Base-by-base conservation (phyloP, 768 basidiomycete genomes). In the Neoboletus brunneissimus region DNA sequence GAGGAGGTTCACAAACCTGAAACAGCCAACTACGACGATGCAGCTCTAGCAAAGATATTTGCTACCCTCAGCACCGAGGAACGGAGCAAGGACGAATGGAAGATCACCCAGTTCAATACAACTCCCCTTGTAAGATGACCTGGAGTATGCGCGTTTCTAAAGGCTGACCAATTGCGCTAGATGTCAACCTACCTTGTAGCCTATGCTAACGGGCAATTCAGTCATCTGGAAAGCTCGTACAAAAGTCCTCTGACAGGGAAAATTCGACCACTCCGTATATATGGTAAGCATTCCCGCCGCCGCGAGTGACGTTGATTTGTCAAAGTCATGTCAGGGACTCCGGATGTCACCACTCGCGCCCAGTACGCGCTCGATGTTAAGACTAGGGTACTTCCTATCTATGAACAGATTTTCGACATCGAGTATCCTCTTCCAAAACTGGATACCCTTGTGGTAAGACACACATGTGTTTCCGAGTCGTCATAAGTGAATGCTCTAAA, bases 371-470 rank as follows among this genome's bases (percentile, higher is more conserved):
- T 98, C 41, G 92, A 95, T 62, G 86, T 96, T 62, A 96, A 90
- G 72, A 82, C 80, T 7, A 79, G 78, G 31, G 89, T 91, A 11
- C 75, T 97, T 15, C 94, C 94, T 16, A 69, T 94, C n/a, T 98
- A 95, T 71, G 95, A 98, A 73, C 78, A 88, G 68, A 81, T 96
- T 53, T 98, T 98, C 67, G 87, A 95, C 61, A 86, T 98, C 60
- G 89, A 88, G 55, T 98, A 88, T 70, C 93, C 95, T 23, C 80
- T 98, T 27, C 92, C 94, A 6, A 98, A 98, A 76, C 81, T 98
- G 43, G 96, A 98, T 67, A 95, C 94, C 2, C 79, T 98, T 15
- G 91, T 93, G 54, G 87, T 85, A 68, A 55, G 84, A 72, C 22
- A 31, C 13, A 16, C 25, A 18, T 38, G 52, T 31, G 34, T 41